Percentiles rank a stretch among this genome's conserved stretches.
phyloP scores from a whole-genome alignment of 2,329 filamentous ascomycete genomes.

The Penicillium hordei region DNA sequence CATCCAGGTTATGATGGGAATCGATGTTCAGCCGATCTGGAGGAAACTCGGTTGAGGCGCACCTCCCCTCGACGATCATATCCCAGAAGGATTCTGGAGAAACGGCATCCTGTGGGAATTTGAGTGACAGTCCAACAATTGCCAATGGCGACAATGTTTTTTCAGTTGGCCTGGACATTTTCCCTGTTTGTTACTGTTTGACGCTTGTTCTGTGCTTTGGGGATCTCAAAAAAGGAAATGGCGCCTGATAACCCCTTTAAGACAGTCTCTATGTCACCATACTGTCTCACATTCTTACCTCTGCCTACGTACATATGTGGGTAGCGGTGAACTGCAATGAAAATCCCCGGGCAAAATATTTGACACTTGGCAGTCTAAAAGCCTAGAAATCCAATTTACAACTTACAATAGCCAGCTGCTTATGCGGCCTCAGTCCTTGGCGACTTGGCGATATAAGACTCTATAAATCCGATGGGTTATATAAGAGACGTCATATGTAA shows the following conservation, averaged over 20 bases:
- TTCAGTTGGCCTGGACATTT: neutral
- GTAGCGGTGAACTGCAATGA: neutral
- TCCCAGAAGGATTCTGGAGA: conserved; percentile 24
- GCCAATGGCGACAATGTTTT: conserved; percentile 18
- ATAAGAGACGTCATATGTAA: neutral
- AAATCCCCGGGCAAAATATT: neutral
- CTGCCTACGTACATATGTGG: neutral
- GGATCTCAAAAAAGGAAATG: neutral
- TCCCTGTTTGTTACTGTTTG: neutral
- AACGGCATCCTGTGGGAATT: conserved; percentile 23
- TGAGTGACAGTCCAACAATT: conserved; percentile 23
- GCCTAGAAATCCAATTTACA: neutral
- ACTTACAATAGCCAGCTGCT: neutral
- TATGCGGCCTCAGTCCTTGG: neutral
- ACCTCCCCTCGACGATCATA: conserved; percentile 21
- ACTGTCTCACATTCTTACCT: neutral
- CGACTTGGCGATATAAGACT: neutral
- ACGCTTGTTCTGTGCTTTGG: neutral
- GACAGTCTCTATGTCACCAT: neutral
- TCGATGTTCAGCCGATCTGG: conserved; percentile 27
- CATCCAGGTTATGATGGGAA: conserved; percentile 23
- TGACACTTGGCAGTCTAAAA: neutral
- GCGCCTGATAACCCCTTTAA: neutral
- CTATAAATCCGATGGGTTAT: neutral
- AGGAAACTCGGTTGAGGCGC: conserved; percentile 24